These are phyloP conservation scores for Penicillium paradoxum DNA, from an alignment of 495 filamentous ascomycete genomes.

Conservation along the genomic window DNA sequence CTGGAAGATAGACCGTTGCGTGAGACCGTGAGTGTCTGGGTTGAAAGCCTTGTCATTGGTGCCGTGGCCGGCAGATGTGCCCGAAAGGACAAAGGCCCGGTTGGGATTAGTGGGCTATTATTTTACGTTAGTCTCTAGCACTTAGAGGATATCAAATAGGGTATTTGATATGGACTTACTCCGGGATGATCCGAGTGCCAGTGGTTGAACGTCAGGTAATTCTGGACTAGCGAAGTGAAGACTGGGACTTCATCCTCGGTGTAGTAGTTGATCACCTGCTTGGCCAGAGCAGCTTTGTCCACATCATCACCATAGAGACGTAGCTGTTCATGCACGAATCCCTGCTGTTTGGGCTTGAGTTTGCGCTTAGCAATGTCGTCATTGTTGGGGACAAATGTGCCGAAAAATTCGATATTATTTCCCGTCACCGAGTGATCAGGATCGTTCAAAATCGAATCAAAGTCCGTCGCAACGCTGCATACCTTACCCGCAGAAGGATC, in stretches of 20 bases:
- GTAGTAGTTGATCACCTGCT: slow-evolving; percentile 50
- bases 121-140: slow-evolving; percentile 7
- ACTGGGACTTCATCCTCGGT: slow-evolving; percentile 46
- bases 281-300: slow-evolving; percentile 32
- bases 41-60: slow-evolving; percentile 41
- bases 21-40: slow-evolving; percentile 28
- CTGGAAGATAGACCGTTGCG: slow-evolving; percentile 45
- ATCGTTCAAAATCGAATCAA: slow-evolving; percentile 44
- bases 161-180: slow-evolving; percentile 19
- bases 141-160: not conserved
- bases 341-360: slow-evolving; percentile 32
- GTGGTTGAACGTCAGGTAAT: slow-evolving; percentile 49
- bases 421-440: slow-evolving; percentile 47
- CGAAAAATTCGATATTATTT: slow-evolving; percentile 50
- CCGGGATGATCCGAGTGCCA: slow-evolving; percentile 49
- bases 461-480: slow-evolving; percentile 39
- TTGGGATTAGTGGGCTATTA: slow-evolving; percentile 45
- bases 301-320: slow-evolving; percentile 27
- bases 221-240: slow-evolving; percentile 42
- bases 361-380: slow-evolving; percentile 29
- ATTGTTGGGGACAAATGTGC: slow-evolving; percentile 40
- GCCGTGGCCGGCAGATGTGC: slow-evolving; percentile 45
- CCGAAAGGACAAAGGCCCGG: slow-evolving; percentile 42
- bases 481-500: slow-evolving; percentile 32
- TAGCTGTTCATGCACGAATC: slow-evolving; percentile 48